phyloP scores from a whole-genome alignment of 2,329 filamentous ascomycete species.

The Aspergillus unguis region DNA sequence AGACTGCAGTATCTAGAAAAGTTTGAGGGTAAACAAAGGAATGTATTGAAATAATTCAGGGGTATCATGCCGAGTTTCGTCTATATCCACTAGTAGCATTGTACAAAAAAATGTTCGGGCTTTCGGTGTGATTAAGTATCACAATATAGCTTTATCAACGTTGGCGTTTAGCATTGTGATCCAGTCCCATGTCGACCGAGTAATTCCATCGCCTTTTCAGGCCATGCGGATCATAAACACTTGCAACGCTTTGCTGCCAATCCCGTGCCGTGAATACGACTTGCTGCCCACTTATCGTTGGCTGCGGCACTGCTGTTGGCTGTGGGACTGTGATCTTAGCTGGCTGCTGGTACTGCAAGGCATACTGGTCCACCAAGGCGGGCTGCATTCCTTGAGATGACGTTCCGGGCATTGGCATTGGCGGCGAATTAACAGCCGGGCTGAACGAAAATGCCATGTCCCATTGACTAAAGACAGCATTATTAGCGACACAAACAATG shows the following conservation, averaged over 20 bases:
- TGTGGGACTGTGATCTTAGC: conserved; percentile 30
- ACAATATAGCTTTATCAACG: conserved; percentile 17
- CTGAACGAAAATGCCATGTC: conserved; percentile 86
- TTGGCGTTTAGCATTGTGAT: conserved; percentile 32
- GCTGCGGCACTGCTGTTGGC: conserved; percentile 33
- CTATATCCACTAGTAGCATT: conserved; percentile 6
- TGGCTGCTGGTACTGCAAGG: conserved; percentile 33
- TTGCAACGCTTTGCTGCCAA: conserved; percentile 49
- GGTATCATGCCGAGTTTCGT: conserved; percentile 7
- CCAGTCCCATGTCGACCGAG: conserved; percentile 31
- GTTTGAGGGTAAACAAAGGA: not conserved
- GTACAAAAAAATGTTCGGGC: not conserved
- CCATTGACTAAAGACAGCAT: conserved; percentile 68
- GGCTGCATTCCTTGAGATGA: conserved; percentile 24
- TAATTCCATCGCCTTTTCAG: conserved; percentile 46
- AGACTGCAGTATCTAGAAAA: not conserved
- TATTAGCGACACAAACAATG: not conserved
- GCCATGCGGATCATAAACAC: conserved; percentile 46
- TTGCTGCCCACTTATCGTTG: conserved; percentile 31
- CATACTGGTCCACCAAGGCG: conserved; percentile 31
- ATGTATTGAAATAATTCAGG: conserved; percentile 1
- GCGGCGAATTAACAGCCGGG: conserved; percentile 41
- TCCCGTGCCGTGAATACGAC: conserved; percentile 45
- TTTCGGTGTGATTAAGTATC: not conserved
- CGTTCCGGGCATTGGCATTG: conserved; percentile 36